Evolutionary conservation across 2,329 filamentous ascomycete genomes (phyloP), one percentile per base, ranked within the genome.

Genomic region (Fusarium protoensiforme): DNA sequence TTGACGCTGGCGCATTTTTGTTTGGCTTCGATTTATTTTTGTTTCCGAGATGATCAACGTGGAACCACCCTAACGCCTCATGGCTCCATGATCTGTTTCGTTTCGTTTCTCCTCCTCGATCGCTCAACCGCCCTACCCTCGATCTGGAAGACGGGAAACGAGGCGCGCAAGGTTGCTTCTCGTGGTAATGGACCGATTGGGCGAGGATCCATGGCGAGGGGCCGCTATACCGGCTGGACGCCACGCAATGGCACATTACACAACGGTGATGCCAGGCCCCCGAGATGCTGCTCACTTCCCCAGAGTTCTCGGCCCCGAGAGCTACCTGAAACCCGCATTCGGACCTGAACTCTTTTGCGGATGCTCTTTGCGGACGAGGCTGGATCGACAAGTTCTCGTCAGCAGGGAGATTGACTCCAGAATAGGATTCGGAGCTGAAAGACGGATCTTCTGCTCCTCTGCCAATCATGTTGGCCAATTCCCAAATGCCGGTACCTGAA

Each of bases 241-340:
- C 59, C 64, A 57, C 58, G 38, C n/a, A 24, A 66, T 66, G 36
- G 29, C 38, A 66, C 48, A 66, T 63, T 66, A 62, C 64, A 63
- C 22, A 39, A 56, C 43, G 61, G 48, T 61, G 48, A 68, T 60
- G 39, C 27, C 18, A 43, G 41, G 7, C 27, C 4, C 4, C 46
- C 39, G 35, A 58, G 10, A 14, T 11, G 13, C 46, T 31, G 46
- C 22, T 33, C n/a, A 35, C 39, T 39, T 64, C 29, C 39, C 29
- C 59, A 56, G 46, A 51, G 39, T 29, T 51, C 27, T 31, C 41
- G 48, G 27, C 46, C 51, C 31, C 9, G 29, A 24, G 56, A 35
- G 48, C 29, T 59, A 59, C 63, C 63, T 69, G 66, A 69, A 69
- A 69, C 67, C 41, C 46, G 54, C 59, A 63, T 67, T 24, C 4